A percentile compares a stretch with the other conserved stretches of the same genome.
Evolutionary conservation across 345 rosid genomes (phyloP).

Genomic region (Noccaea bulbosa): DNA sequence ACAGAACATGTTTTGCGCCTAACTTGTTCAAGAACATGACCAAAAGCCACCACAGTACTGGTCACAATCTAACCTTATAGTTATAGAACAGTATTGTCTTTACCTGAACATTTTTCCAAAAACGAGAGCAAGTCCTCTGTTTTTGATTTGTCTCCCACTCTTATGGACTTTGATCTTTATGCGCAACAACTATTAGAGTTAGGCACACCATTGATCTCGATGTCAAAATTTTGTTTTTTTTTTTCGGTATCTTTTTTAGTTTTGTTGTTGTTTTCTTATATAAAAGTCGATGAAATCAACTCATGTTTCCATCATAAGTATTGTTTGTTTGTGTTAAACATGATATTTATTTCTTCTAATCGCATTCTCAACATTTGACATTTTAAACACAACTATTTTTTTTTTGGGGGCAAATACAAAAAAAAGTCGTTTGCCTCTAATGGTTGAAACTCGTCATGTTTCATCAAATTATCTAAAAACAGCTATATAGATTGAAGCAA

Average conservation of each 20-base stretch:
- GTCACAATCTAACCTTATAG: slow-evolving; percentile 38
- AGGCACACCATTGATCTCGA: slow-evolving; percentile 29
- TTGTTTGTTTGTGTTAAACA: background rate
- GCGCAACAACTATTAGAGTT: slow-evolving; percentile 29
- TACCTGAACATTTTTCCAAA: background rate
- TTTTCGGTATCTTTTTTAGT: background rate
- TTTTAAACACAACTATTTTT: background rate
- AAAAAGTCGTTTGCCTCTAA: background rate
- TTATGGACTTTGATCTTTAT: slow-evolving; percentile 6
- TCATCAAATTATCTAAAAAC: background rate
- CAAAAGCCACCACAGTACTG: slow-evolving; percentile 38
- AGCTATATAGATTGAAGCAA: background rate
- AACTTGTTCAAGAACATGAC: slow-evolving; percentile 37
- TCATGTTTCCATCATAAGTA: background rate
- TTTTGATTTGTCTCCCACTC: slow-evolving; percentile 27
- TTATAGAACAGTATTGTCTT: slow-evolving; percentile 20
- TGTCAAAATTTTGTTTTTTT: slow-evolving; percentile 8
- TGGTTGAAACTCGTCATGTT: background rate
- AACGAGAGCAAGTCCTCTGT: slow-evolving; percentile 22
- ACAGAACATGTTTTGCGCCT: slow-evolving; percentile 42
- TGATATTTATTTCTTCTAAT: background rate
- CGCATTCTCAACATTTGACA: background rate
- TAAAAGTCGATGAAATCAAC: background rate
- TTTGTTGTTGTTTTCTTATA: too few species aligned
- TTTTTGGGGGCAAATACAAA: background rate